Evolutionary conservation across 192 early-diverging fungal genomes (phyloP), one percentile per base, ranked within the genome.

Genomic region (Backusella psychrophila): DNA sequence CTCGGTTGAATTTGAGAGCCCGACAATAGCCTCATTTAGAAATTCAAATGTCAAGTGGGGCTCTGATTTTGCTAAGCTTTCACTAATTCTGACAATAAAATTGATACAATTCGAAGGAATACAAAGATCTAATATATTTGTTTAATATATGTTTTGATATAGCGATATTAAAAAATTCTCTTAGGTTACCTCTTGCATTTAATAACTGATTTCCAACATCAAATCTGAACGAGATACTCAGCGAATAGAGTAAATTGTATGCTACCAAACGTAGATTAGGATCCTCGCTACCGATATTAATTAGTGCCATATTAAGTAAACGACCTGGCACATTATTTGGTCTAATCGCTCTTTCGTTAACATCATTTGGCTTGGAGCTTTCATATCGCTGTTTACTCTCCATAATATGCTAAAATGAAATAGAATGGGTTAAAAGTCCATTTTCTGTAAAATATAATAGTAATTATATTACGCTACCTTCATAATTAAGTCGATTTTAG

Each of bases 261-360:
- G 93, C 92, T 41, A 94, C 89, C 33, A 94, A 78, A 15, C 96
- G 84, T 53, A 99, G 80, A 36, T 82, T 85, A 12, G 93, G 85
- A 77, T 96, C 91, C 12, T 91, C 89, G 29, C 91, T 92, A 0
- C 93, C 94, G 35, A 95, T 84, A 81, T 97, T 97, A 44, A 96
- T 81, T 71, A 99, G 75, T 19, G 96, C 93, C 85, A 98, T 95
- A 72, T 96, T 98, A 53, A 98, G 87, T 53, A 98, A 81, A 21
- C 93, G 94, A 7, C 96, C 97, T 0, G 96, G 94, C 2, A 97
- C 95, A 86, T 96, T 95, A 8, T 86, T 84, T 6, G 96, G 95
- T 42, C 91, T 88, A 34, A 98, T 90, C 4, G 86, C 85, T 49
- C 94, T 88, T 39, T 94, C 91, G 34, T 84, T 84, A 11, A 87